A percentile compares a stretch with the other conserved stretches of the same genome.
phyloP scores from a whole-genome alignment of 1,284 basidiomycete species.

The Ganoderma sinense region DNA sequence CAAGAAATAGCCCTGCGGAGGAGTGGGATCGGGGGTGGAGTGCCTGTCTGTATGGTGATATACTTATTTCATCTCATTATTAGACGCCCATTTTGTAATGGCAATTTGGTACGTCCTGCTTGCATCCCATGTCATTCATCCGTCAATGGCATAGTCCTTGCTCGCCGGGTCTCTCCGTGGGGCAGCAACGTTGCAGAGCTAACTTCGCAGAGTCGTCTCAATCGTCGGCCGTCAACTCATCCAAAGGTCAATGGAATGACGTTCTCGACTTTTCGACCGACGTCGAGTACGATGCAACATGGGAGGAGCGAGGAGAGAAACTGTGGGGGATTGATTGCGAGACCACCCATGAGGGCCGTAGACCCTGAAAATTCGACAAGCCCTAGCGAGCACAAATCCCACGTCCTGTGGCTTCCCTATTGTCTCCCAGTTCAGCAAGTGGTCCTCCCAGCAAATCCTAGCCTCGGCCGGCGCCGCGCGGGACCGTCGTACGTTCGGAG shows the following conservation, averaged over 20 bases:
- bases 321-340: not conserved
- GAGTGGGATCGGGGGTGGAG: not conserved
- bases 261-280: not conserved
- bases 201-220: not conserved
- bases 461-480: no score
- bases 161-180: not conserved
- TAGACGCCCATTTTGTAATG: not conserved
- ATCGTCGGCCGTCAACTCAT: not conserved
- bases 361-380: not conserved
- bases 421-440: not conserved
- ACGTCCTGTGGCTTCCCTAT: not conserved
- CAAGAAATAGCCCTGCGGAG: slow-evolving; percentile 18
- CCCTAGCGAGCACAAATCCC: not conserved
- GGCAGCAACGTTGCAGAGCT: not conserved
- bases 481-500: not conserved
- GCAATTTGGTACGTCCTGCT: not conserved
- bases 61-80: not conserved
- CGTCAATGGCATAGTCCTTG: not conserved
- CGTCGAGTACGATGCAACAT: not conserved
- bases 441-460: not conserved
- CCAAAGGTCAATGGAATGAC: not conserved
- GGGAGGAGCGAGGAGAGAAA: not conserved
- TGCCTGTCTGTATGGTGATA: not conserved
- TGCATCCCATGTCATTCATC: not conserved
- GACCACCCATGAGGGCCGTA: not conserved